phyloP scores from a whole-genome alignment of 2,329 filamentous ascomycete genomes.

The Didymella pomorum region DNA sequence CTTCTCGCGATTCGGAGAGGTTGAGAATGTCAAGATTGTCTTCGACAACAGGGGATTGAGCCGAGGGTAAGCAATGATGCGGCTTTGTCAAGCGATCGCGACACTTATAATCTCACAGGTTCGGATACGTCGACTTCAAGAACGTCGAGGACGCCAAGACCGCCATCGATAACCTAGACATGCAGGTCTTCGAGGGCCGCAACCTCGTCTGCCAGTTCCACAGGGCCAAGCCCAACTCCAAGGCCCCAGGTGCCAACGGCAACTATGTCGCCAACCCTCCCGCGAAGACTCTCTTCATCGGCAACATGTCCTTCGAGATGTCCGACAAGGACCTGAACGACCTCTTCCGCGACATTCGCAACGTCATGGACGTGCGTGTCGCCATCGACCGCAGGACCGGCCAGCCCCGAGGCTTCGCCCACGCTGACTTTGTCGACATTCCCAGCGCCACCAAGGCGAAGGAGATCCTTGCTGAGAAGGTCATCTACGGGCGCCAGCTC shows the following conservation, averaged over 20 bases:
- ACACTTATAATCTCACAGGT: constrained; percentile 56
- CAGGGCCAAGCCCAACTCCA: constrained; percentile 28
- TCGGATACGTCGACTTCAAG: constrained; percentile 71
- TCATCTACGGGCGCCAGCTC: constrained; percentile 71
- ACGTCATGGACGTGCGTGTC: constrained; percentile 78
- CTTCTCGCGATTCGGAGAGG: constrained; percentile 66
- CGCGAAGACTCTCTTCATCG: constrained; percentile 77
- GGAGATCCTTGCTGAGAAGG: constrained; percentile 63
- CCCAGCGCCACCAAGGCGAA: constrained; percentile 69
- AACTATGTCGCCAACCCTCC: constrained; percentile 54
- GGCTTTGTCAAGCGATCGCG: neutral
- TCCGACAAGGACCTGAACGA: constrained; percentile 83
- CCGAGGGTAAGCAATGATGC: constrained; percentile 66
- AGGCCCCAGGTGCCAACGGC: constrained; percentile 9
- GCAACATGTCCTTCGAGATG: constrained; percentile 87
- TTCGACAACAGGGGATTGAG: constrained; percentile 70
- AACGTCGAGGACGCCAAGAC: constrained; percentile 60
- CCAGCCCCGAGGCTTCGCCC: constrained; percentile 82
- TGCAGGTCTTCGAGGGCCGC: constrained; percentile 69
- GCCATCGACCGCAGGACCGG: constrained; percentile 83
- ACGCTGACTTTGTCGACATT: constrained; percentile 78
- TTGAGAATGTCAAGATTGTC: constrained; percentile 64
- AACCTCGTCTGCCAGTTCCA: constrained; percentile 70
- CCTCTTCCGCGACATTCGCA: constrained; percentile 74
- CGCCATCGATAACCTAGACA: constrained; percentile 67